A percentile compares a stretch with the other conserved stretches of the same genome.
These are phyloP conservation scores for Alternaria sp. DNA, from an alignment of 2,329 filamentous ascomycete genomes.

Conservation along the genomic window DNA sequence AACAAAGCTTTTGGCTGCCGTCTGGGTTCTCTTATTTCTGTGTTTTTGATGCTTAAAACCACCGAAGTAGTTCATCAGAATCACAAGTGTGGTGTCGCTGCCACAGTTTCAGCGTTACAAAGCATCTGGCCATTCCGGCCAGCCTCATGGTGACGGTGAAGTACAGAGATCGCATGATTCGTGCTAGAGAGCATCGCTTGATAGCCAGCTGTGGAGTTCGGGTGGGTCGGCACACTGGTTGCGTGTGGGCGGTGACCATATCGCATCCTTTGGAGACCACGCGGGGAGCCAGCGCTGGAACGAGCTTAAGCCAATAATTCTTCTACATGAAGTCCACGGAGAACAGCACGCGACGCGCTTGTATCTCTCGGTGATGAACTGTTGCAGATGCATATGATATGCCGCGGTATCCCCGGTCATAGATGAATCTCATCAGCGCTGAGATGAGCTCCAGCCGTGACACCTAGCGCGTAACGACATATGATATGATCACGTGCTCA, in stretches of 20 bases:
- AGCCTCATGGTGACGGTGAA: not conserved
- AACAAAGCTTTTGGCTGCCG: slow-evolving; percentile 37
- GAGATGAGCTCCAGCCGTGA: not conserved
- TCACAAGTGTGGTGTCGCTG: not conserved
- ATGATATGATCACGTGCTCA: not conserved
- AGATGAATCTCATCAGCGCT: slow-evolving; percentile 1
- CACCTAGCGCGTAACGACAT: not conserved
- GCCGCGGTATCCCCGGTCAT: not conserved
- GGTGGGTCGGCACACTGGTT: slow-evolving; percentile 20
- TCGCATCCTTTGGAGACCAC: slow-evolving; percentile 9
- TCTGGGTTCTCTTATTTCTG: slow-evolving; percentile 32
- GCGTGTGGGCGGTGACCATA: slow-evolving; percentile 11
- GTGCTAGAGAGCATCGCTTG: slow-evolving; percentile 11
- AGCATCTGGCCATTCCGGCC: not conserved
- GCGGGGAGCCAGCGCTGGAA: slow-evolving; percentile 4
- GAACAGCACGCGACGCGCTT: not conserved
- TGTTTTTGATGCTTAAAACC: slow-evolving; percentile 6
- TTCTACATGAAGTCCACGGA: not conserved
- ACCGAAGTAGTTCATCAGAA: not conserved
- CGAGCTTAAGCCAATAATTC: slow-evolving; percentile 10
- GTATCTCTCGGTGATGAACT: not conserved
- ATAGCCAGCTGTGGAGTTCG: slow-evolving; percentile 13
- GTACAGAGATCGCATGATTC: slow-evolving; percentile 8
- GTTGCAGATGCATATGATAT: not conserved
- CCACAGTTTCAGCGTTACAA: not conserved